phyloP scores from a whole-genome alignment of 164 flowering plant genomes.

The Echeveria elegans region DNA sequence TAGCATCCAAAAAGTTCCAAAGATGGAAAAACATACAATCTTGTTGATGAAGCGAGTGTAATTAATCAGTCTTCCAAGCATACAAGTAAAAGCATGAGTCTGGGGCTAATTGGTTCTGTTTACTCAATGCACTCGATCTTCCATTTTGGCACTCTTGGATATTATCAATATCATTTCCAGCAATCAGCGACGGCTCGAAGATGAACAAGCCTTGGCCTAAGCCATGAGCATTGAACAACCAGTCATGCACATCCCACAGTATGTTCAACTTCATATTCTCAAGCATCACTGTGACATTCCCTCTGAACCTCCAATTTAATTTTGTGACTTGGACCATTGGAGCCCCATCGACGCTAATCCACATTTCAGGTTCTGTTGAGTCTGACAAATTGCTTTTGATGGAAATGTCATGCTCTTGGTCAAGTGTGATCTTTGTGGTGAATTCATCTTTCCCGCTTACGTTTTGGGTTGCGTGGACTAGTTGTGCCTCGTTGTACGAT shows the following conservation, averaged over 20 bases:
- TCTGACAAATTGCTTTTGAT: background rate
- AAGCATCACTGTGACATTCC: background rate
- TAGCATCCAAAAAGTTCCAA: background rate
- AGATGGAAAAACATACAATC: background rate
- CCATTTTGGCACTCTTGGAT: background rate
- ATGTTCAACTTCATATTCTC: background rate
- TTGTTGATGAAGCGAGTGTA: background rate
- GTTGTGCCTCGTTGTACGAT: background rate
- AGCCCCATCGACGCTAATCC: conserved; percentile 3
- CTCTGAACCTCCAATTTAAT: conserved; percentile 3
- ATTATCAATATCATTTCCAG: background rate
- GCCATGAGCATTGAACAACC: conserved; percentile 8
- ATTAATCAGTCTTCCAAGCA: conserved; percentile 2
- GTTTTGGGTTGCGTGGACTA: background rate
- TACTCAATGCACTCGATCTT: background rate
- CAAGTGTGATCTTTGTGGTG: background rate
- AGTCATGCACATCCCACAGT: conserved; percentile 5
- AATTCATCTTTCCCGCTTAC: background rate
- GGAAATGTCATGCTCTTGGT: background rate
- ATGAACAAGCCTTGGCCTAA: conserved; percentile 6
- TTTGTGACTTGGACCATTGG: background rate
- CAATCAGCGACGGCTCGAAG: background rate
- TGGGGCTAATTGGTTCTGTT: background rate
- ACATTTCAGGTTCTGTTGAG: background rate
- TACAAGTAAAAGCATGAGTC: background rate